These are phyloP conservation scores for Leishmania amazonensis DNA, from an alignment of 208 protist species.

Conservation along the genomic window DNA sequence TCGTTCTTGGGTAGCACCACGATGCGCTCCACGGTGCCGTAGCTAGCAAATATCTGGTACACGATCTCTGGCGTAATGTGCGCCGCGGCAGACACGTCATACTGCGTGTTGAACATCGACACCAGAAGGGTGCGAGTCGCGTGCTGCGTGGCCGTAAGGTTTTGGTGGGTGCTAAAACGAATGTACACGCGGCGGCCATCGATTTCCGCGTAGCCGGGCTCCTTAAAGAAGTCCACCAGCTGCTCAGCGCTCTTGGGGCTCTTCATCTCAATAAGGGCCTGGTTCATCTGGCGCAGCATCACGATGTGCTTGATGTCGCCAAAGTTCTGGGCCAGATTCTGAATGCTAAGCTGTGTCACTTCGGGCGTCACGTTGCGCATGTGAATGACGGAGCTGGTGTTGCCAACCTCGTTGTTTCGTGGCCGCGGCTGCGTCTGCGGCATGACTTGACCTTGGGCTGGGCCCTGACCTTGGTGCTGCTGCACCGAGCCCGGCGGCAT, in stretches of 20 bases:
- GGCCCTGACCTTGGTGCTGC: slow-evolving; percentile 19
- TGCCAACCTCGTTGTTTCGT: slow-evolving; percentile 90
- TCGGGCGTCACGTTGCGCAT: slow-evolving; percentile 92
- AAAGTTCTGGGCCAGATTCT: slow-evolving; percentile 87
- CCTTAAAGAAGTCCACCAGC: slow-evolving; percentile 89
- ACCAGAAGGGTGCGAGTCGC: slow-evolving; percentile 87
- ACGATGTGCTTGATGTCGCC: slow-evolving; percentile 92
- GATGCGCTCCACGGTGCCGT: slow-evolving; percentile 88
- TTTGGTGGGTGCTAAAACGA: slow-evolving; percentile 90
- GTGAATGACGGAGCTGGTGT: slow-evolving; percentile 86
- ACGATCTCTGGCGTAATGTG: slow-evolving; percentile 91
- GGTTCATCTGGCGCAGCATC: slow-evolving; percentile 94
- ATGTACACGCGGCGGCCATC: slow-evolving; percentile 92
- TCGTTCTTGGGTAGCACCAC: slow-evolving; percentile 93
- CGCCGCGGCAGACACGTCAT: slow-evolving; percentile 82
- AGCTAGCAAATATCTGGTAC: slow-evolving; percentile 90
- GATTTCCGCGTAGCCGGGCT: slow-evolving; percentile 89
- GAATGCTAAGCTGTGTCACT: slow-evolving; percentile 91
- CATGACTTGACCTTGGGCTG: slow-evolving; percentile 14
- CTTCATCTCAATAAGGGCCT: slow-evolving; percentile 94
- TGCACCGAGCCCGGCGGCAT: slow-evolving; percentile 24
- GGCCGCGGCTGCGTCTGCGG: slow-evolving; percentile 29
- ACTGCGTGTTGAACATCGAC: slow-evolving; percentile 94
- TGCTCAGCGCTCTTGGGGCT: slow-evolving; percentile 84
- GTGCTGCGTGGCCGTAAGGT: slow-evolving; percentile 89